Percentiles rank a stretch among this genome's conserved stretches.
Evolutionary conservation across 129 eudicot genomes (phyloP).

Genomic region (Logfia minima): DNA sequence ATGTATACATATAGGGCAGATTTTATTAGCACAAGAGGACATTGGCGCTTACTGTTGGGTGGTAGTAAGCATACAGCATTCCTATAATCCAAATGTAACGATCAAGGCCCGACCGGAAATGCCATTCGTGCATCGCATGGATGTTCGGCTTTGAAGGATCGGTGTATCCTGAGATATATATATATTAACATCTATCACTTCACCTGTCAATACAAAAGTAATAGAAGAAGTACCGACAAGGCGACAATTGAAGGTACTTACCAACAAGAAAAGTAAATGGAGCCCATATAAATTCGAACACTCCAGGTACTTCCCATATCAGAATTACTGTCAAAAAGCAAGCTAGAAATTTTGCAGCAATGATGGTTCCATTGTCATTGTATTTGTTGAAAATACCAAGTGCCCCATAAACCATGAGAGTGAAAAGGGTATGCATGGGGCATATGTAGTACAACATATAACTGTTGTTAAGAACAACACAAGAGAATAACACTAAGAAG

Average conservation of each 20-base stretch:
- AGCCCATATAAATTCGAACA: constrained; percentile 73
- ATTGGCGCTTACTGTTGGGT: constrained; percentile 64
- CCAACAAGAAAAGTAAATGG: constrained; percentile 55
- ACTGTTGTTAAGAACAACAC: constrained; percentile 84
- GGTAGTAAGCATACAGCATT: constrained; percentile 88
- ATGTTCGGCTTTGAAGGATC: constrained; percentile 95
- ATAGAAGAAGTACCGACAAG: not conserved
- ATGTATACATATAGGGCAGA: not conserved
- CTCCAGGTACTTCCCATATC: constrained; percentile 92
- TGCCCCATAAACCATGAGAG: constrained; percentile 93
- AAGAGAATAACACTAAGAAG: constrained; percentile 81
- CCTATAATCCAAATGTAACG: constrained; percentile 96
- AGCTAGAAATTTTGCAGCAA: constrained; percentile 56
- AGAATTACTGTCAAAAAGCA: constrained; percentile 75
- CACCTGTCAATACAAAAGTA: not conserved
- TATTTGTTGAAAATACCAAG: constrained; percentile 86
- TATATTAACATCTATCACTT: not conserved
- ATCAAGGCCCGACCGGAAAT: constrained; percentile 92
- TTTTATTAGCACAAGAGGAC: not conserved
- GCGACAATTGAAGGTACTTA: constrained; percentile 40
- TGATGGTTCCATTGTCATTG: constrained; percentile 77
- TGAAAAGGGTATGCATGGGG: constrained; percentile 95
- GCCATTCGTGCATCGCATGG: constrained; percentile 91
- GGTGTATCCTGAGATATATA: constrained; percentile 55
- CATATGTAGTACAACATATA: constrained; percentile 89